Conservation (phyloP, 441 rosid species). For the Syzygium malaccense region DNA sequence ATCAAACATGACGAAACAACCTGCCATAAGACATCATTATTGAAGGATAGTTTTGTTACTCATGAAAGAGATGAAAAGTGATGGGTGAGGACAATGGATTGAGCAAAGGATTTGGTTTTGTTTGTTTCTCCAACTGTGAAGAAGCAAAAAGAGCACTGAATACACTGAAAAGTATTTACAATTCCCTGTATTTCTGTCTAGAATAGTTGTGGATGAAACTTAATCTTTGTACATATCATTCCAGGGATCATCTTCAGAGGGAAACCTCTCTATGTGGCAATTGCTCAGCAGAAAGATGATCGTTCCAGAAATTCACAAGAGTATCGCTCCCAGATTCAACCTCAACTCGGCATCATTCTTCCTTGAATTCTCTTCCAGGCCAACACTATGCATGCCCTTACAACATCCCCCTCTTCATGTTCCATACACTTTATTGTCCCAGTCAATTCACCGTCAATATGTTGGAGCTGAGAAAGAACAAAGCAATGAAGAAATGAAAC, state of each 20-base stretch:
- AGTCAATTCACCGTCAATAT: constrained; percentile 14
- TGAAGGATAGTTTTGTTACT: background rate
- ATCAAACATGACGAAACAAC: background rate
- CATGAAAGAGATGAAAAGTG: constrained; percentile 13
- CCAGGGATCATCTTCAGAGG: constrained; percentile 42
- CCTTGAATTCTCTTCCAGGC: constrained; percentile 5
- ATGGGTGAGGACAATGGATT: constrained; percentile 48
- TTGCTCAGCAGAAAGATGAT: constrained; percentile 70
- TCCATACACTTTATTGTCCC: constrained; percentile 11
- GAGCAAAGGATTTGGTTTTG: constrained; percentile 81
- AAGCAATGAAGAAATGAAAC: background rate
- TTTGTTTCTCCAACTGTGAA: constrained; percentile 60
- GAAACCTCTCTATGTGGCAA: constrained; percentile 47
- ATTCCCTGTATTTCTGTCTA: background rate
- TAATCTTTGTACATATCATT: background rate
- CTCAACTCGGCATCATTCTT: constrained; percentile 6
- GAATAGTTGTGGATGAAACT: constrained; percentile 3
- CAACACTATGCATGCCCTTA: background rate
- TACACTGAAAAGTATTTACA: constrained; percentile 41
- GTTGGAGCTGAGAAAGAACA: background rate
- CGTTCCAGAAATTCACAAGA: constrained; percentile 35
- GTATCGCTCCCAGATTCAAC: background rate
- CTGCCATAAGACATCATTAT: background rate
- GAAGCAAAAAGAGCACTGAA: constrained; percentile 47
- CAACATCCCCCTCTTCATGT: background rate